phyloP scores from a whole-genome alignment of 345 rosid species.

The Moricandia moricandioides region DNA sequence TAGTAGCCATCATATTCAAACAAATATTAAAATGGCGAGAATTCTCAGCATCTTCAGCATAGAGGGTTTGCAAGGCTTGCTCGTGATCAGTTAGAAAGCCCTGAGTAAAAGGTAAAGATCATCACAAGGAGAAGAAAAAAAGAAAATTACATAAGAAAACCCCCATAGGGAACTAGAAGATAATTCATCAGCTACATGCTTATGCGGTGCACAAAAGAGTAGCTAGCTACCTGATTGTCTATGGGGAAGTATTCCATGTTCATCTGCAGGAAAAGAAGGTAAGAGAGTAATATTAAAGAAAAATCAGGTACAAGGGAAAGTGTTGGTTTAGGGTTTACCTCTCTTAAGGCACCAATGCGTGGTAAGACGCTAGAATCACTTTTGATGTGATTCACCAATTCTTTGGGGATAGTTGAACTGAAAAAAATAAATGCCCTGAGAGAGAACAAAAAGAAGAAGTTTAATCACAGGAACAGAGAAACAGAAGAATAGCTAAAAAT shows the following conservation, averaged over 20 bases:
- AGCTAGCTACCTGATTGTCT: slow-evolving; percentile 63
- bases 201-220: not conserved
- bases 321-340: slow-evolving; percentile 44
- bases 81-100: slow-evolving; percentile 92
- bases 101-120: slow-evolving; percentile 40
- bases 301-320: not conserved
- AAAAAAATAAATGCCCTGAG: slow-evolving; percentile 84
- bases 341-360: slow-evolving; percentile 86
- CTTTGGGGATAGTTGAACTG: slow-evolving; percentile 72
- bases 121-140: too few species aligned
- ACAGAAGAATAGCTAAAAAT: not conserved
- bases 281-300: not conserved
- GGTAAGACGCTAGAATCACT: slow-evolving; percentile 83
- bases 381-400: slow-evolving; percentile 80
- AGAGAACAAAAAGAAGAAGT: not conserved
- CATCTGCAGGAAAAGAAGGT: slow-evolving; percentile 51
- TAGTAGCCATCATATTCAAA: slow-evolving; percentile 74
- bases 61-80: slow-evolving; percentile 63
- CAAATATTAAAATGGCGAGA: slow-evolving; percentile 61
- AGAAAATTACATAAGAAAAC: not conserved
- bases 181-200: not conserved
- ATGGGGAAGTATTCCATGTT: slow-evolving; percentile 91
- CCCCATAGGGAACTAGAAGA: not conserved
- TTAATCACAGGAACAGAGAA: not conserved
- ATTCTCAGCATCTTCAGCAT: slow-evolving; percentile 55